These are phyloP conservation scores for Telfairia occidentalis DNA, from an alignment of 331 rosid genomes.

Conservation along the genomic window DNA sequence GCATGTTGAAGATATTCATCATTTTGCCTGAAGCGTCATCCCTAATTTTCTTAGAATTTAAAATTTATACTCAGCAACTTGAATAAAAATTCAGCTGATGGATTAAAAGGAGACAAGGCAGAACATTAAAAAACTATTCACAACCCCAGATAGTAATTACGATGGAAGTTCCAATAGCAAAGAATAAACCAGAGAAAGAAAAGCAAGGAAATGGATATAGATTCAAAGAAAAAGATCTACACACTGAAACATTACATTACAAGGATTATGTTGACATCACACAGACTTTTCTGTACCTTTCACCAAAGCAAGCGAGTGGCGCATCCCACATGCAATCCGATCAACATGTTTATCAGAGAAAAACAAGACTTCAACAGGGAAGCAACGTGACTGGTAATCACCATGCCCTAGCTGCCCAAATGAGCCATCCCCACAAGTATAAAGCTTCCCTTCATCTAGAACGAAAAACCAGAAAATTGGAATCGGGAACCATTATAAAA, in stretches of 20 bases:
- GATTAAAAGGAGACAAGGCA: not conserved
- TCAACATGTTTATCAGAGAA: constrained; percentile 41
- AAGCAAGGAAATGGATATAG: not conserved
- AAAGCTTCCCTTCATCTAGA: constrained; percentile 46
- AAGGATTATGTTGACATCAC: not conserved
- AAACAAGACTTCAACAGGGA: constrained; percentile 48
- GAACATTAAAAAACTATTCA: not conserved
- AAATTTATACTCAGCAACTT: not conserved
- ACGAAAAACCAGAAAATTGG: not conserved
- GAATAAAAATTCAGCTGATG: not conserved
- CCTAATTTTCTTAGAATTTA: not conserved
- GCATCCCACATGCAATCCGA: constrained; percentile 78
- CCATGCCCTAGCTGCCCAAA: constrained; percentile 98
- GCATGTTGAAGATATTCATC: not conserved
- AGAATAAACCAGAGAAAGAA: not conserved
- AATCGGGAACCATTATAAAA: not conserved
- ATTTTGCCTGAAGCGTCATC: not conserved
- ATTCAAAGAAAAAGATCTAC: not conserved
- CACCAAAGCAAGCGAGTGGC: constrained; percentile 70
- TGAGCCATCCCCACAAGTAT: constrained; percentile 80
- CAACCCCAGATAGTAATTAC: not conserved
- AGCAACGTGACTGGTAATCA: constrained; percentile 36
- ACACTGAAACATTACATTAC: not conserved
- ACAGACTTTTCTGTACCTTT: constrained; percentile 32
- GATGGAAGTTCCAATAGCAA: not conserved